Percentiles rank a stretch among this genome's conserved stretches.
phyloP scores from a whole-genome alignment of 148 eudicot genomes.

The Vaccinium macrocarpon region DNA sequence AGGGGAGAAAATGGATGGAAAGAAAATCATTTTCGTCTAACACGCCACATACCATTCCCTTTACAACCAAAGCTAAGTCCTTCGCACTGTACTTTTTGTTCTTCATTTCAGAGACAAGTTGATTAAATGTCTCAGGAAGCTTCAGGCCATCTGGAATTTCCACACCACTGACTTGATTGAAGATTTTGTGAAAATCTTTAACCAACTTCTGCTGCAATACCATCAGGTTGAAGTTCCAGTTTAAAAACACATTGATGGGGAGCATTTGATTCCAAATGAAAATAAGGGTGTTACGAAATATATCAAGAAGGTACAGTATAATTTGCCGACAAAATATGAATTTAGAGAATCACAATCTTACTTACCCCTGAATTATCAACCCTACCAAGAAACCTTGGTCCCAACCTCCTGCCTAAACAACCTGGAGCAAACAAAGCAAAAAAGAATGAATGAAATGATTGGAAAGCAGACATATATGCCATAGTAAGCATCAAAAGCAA shows the following conservation, averaged over 20 bases:
- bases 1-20: not conserved
- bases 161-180: constrained; percentile 75
- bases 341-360: not conserved
- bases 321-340: not conserved
- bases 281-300: not conserved
- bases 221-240: constrained; percentile 18
- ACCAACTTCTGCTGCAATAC: constrained; percentile 67
- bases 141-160: constrained; percentile 61
- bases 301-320: not conserved
- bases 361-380: constrained; percentile 81
- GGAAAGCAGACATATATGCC: not conserved
- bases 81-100: constrained; percentile 65
- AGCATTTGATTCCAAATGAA: constrained; percentile 15
- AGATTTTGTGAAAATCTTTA: constrained; percentile 75
- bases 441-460: not conserved
- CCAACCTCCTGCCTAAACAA: constrained; percentile 93
- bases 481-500: not conserved
- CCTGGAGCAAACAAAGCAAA: constrained; percentile 37
- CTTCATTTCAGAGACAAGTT: constrained; percentile 89
- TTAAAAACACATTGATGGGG: not conserved
- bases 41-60: constrained; percentile 73
- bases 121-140: constrained; percentile 78
- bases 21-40: not conserved
- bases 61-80: constrained; percentile 80
- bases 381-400: constrained; percentile 81